Evolutionary conservation across 1,139 yeast species (phyloP), one percentile per base, ranked within the genome.

Genomic region (Taiozyma sp.): DNA sequence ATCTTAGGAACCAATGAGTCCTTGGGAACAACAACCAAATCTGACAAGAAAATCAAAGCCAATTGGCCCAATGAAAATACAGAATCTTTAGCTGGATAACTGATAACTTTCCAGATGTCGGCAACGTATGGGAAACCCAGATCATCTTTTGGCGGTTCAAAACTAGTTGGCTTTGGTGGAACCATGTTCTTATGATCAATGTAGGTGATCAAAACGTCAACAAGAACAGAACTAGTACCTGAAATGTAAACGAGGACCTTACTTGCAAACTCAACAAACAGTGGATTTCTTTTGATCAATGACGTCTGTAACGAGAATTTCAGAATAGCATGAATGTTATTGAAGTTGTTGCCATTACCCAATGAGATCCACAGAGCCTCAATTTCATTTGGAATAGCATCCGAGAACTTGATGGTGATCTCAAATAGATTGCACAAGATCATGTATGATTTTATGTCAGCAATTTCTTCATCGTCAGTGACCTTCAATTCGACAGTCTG

Each of bases 281-380:
- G 69, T 0, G 95, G 80, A 58, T 85, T 88, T 55, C 88, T 80
- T 50, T 86, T 75, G 44, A 83, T 83, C 50, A 91, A 72, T 44
- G 96, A 85, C 44, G 83, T 81, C 34, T 74, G 75, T 47, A 89
- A 74, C 41, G 90, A 73, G 61, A 81, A 93, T 45, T 84, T 88
- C 60, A 88, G 68, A 21, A 90, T 86, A 9, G 80, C 81, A 51
- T 83, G 83, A 39, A 85, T 84, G 61, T 93, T 91, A 11, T 75
- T 76, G 11, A 82, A 76, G 40, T 79, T 78, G n/a, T 75, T 73
- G 5, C 85, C 85, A 49, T 81, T 81, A 2, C 95, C 96, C 40
- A 93, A 72, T 0, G 97, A 95, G 4, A 88, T 89, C 99, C 99
- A 95, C 40, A 93, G 68, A 0, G 96, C 95, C 64, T 91, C 98